Evolutionary conservation across 352 stramenopile species (phyloP).

Genomic region (Plasmopara viticola): DNA sequence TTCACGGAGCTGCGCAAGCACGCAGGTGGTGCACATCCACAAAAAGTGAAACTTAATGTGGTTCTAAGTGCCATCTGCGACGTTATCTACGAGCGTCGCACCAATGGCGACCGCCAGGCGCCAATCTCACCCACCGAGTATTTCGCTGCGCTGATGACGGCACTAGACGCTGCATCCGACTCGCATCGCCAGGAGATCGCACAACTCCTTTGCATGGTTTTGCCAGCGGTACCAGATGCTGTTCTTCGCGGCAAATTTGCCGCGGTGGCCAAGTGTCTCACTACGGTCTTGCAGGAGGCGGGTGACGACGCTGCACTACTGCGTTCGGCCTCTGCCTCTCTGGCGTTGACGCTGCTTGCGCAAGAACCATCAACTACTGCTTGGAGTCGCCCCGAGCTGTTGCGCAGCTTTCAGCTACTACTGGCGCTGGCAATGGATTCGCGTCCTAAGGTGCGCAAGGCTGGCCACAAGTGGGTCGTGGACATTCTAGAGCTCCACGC

Average conservation of each 20-base stretch:
- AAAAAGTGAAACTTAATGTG: slow-evolving; percentile 80
- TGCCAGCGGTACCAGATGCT: slow-evolving; percentile 61
- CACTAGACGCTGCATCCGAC: slow-evolving; percentile 60
- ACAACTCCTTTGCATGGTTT: slow-evolving; percentile 67
- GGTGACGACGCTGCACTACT: slow-evolving; percentile 56
- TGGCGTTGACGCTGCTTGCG: slow-evolving; percentile 56
- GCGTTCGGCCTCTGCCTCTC: slow-evolving; percentile 54
- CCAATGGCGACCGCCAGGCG: slow-evolving; percentile 11
- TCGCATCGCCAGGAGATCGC: slow-evolving; percentile 75
- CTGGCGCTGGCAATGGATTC: slow-evolving; percentile 71
- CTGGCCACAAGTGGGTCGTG: slow-evolving; percentile 61
- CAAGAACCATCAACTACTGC: slow-evolving; percentile 58
- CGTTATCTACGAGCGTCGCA: slow-evolving; percentile 74
- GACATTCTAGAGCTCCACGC: slow-evolving; percentile 70
- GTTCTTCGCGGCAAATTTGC: slow-evolving; percentile 79
- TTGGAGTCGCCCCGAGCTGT: slow-evolving; percentile 61
- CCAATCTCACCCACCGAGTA: slow-evolving; percentile 80
- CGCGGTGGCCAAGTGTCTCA: slow-evolving; percentile 61
- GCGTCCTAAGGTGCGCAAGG: slow-evolving; percentile 81
- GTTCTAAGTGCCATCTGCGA: slow-evolving; percentile 78
- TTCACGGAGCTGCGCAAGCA: slow-evolving; percentile 79
- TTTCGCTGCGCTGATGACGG: slow-evolving; percentile 84
- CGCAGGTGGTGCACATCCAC: slow-evolving; percentile 62
- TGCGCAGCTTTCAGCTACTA: slow-evolving; percentile 75
- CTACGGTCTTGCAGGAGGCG: slow-evolving; percentile 63